Evolutionary conservation across 441 rosid species (phyloP), one percentile per base, ranked within the genome.

Genomic region (Melastoma candidum): DNA sequence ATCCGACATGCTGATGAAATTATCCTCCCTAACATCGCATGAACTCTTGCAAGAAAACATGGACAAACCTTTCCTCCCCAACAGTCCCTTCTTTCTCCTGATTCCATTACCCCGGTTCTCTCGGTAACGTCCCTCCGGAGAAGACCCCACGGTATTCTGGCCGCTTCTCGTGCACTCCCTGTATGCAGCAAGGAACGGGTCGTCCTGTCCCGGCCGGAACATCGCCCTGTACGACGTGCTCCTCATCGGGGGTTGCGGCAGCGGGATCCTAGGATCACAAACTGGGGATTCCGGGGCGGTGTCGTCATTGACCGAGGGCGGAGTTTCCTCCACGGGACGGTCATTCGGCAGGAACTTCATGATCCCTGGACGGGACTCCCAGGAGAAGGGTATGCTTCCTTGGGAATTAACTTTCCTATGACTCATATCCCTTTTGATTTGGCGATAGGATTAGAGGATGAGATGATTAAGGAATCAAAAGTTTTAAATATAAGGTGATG

Each of bases 381-480:
- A 82, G 4, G 85, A 79, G 54, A 79, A 82, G 54, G 89, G 85
- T 59, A 82, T 59, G 71, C 58, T 73, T 27, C 89, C 83, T 12
- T 77, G 81, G 14, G 89, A 82, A 24, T 48, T 47, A 44, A 70
- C 69, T 55, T 77, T 79, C 43, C 74, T 57, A 51, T 70, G 78
- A 57, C 69, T 72, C 83, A 75, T 79, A 17, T 17, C 22, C 22
- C 22, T 17, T 17, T 17, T 17, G 22, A 17, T 17, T 17, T 17
- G 22, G 22, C 22, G 22, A 17, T 17, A 17, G 22, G 22, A 17
- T 17, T 17, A 17, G 22, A 1, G 22, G 22, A 17, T 17, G 22
- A 17, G 22, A 17, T 17, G 22, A 17, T 17, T 17, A 17, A 17
- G 22, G 22, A 17, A 17, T 17, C 22, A 17, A 17, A 17, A 17